Evolutionary conservation across 768 basidiomycete species (phyloP), one percentile per base, ranked within the genome.

Genomic region (Naganishia randhawae): DNA sequence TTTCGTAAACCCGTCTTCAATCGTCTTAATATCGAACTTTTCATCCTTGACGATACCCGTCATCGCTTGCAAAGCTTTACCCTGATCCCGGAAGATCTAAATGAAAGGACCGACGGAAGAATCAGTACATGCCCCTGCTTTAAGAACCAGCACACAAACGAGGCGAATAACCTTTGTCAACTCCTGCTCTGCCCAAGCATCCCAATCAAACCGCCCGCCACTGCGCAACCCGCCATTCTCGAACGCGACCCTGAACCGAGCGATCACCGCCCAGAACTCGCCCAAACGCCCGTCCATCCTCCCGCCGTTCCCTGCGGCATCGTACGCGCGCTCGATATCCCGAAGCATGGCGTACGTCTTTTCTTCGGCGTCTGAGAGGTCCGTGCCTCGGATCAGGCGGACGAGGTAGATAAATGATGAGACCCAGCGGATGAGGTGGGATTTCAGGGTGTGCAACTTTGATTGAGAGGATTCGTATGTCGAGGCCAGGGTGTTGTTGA

Each of bases 251-350:
- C 55, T 68, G n/a, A 68, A 51, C 50, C 67, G 22, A n/a, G 55
- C 42, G 22, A 68, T 42, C 7, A 48, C 51, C n/a, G 67, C 67
- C 67, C 67, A 68, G 31, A 68, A 68, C 27, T 68, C 67, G 0
- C 54, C 67, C 31, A 68, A 53, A 5, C 52, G 42, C 3, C 67
- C 67, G n/a, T 68, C 57, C 67, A 68, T 68, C 50, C 67, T 31
- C 5, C 67, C 67, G 22, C 67, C 67, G 31, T 68, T 68, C 3
- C 67, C 67, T 3, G 67, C 57, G 13, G 50, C 57, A 31, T 62
- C 67, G 50, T 62, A 68, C 32, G 55, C 61, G 17, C 57, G 54
- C 14, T 61, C 25, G 10, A 68, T 50, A 35, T 62, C 67, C 14
- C 51, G 32, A n/a, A 68, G 31, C 16, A 62, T 57, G 31, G 45